These are phyloP conservation scores for Leishmania martiniquensis DNA, from an alignment of 208 protist genomes.

Conservation along the genomic window DNA sequence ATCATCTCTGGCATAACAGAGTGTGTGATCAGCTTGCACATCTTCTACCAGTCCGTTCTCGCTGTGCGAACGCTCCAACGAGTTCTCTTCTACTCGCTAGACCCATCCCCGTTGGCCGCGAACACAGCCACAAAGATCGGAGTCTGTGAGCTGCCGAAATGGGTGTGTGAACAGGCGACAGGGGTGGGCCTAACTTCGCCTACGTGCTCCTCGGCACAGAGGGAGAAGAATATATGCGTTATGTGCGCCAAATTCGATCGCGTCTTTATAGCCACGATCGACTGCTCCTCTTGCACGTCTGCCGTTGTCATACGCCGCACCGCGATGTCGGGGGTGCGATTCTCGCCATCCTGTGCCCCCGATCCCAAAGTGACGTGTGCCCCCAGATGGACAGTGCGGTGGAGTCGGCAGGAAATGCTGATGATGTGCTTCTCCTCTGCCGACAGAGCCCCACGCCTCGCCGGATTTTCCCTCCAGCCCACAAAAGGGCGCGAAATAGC, in stretches of 20 bases:
- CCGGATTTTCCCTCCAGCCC: constrained; percentile 24
- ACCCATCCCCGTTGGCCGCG: constrained; percentile 24
- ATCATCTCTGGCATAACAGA: constrained; percentile 13
- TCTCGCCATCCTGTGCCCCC: constrained; percentile 14
- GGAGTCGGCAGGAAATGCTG: constrained; percentile 36
- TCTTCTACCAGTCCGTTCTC: constrained; percentile 50
- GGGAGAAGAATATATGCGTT: constrained; percentile 20
- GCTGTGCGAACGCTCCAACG: constrained; percentile 28
- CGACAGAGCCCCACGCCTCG: not conserved
- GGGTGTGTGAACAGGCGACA: not conserved
- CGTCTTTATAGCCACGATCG: constrained; percentile 16
- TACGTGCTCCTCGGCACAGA: constrained; percentile 7
- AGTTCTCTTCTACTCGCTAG: constrained; percentile 45
- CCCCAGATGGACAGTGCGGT: constrained; percentile 39
- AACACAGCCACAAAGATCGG: constrained; percentile 19
- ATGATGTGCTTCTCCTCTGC: constrained; percentile 15
- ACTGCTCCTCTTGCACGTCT: constrained; percentile 17
- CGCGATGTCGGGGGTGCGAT: constrained; percentile 18
- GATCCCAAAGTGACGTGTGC: not conserved
- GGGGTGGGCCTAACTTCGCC: constrained; percentile 13
- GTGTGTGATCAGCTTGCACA: constrained; percentile 29
- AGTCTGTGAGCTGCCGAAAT: constrained; percentile 12
- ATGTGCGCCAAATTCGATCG: constrained; percentile 19
- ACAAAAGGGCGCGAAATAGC: constrained; percentile 8
- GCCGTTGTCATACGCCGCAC: constrained; percentile 27